A percentile compares a stretch with the other conserved stretches of the same genome.
Conservation (phyloP, 2,329 filamentous ascomycete genomes). For the Cercospora berteroae region DNA sequence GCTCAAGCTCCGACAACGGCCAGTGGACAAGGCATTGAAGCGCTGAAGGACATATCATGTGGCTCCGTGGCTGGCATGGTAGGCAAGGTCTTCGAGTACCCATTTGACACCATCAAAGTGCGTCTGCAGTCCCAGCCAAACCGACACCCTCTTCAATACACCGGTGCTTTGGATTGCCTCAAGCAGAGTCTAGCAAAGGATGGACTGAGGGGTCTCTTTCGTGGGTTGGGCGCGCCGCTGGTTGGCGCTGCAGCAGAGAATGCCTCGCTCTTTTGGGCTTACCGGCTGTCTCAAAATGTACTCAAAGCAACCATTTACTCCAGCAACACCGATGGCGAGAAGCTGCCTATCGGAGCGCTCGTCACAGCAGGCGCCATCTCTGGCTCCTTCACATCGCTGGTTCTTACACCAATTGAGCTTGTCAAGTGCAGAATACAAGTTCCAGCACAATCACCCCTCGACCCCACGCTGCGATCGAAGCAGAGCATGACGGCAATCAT, state of each 20-base stretch:
- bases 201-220: constrained; percentile 79
- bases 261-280: constrained; percentile 89
- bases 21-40: constrained; percentile 57
- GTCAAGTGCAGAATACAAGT: constrained; percentile 99
- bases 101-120: constrained; percentile 98
- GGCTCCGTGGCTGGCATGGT: constrained; percentile 88
- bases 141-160: constrained; percentile 75
- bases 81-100: constrained; percentile 96
- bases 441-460: constrained; percentile 45
- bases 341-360: constrained; percentile 71
- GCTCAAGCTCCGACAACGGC: constrained; percentile 1
- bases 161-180: constrained; percentile 89
- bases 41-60: constrained; percentile 81
- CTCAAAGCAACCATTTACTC: constrained; percentile 62
- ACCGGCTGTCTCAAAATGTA: constrained; percentile 59
- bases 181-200: constrained; percentile 76
- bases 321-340: constrained; percentile 38
- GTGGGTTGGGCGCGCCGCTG: constrained; percentile 87
- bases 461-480: constrained; percentile 26
- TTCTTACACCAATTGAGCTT: constrained; percentile 92
- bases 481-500: constrained; percentile 66
- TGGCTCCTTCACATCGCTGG: constrained; percentile 82
- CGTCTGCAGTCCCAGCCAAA: constrained; percentile 94
- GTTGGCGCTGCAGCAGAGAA: constrained; percentile 89
- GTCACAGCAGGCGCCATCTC: constrained; percentile 80